Base-by-base conservation (phyloP, 495 filamentous ascomycete species). In the Corynascus novoguineensis region DNA sequence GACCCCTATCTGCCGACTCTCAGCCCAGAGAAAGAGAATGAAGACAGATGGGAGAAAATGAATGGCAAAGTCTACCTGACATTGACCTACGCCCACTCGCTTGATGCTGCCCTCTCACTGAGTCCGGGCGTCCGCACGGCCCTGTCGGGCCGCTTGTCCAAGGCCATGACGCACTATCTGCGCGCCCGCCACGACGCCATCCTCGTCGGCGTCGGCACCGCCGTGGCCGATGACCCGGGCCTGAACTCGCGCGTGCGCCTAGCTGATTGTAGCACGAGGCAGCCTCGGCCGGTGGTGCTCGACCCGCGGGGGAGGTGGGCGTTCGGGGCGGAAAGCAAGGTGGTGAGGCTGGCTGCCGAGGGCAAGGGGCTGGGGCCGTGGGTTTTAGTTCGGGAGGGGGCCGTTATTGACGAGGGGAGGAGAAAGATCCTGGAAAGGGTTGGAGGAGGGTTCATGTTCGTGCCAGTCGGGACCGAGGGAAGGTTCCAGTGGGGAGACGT, bases 141-240 rank as follows among this genome's bases (percentile, higher is more conserved):
- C 0, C 81, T 96, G 5, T 96, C 92, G 7, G 90, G 91, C 25
- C 82, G 84, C 1, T 76, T 84, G 60, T 85, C 89, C 14, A 96
- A 96, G 68, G 78, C 86, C 50, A 90, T 97, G 86, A 96, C 92
- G 1, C 92, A 97, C 68, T 90, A 86, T 68, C 79, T 97, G 17
- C 87, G 92, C 53, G 83, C 83, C 6, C 79, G 78, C 12, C 91
- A 97, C 70, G 83, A 89, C 59, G 90, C 88, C 14, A 95, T 97
- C 53, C 75, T 92, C 11, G 75, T 97, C 22, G 92, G 92, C 10
- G 86, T 87, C 8, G 86, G 87, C 5, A 97, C 92, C 14, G 89
- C 89, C 17, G 74, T 87, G 42, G 84, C 86, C 12, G 92, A 97
- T 62, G 85, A 97, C 62, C 92, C 92, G 2, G 83, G 81, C 6